Base-by-base conservation (phyloP, 768 basidiomycete species). In the Lyophyllum shimeji region DNA sequence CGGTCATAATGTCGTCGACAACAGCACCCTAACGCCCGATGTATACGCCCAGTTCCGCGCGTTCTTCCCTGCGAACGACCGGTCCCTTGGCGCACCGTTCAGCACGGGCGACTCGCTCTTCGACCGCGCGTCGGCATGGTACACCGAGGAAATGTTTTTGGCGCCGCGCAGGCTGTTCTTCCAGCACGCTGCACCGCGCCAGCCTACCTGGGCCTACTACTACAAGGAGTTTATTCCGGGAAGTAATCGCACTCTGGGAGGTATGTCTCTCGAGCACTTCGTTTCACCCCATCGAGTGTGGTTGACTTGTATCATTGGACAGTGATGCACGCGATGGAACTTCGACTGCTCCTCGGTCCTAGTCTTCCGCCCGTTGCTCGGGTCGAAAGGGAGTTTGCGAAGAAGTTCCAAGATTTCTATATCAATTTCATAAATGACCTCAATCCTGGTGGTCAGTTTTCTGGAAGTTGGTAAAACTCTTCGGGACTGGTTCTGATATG, bases 171-270 rank as follows among this genome's bases (percentile, higher is more conserved):
- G 83, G 37, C 68, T 79, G 43, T 80, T 84, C 51, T 79, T 82
- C 55, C 69, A 78, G 21, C 71, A 77, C 42, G 83, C 76, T 0
- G 74, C 83, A 3, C 57, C 71, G 0, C 57, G 72, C 23, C 81
- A 82, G 58, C 75, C 77, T 0, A 74, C 79, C 60, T 86, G 77
- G 65, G 80, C 50, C 13, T 85, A 86, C 51, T 75, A 76, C 58
- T 85, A 85, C 61, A 70, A 67, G n/a, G 82, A 85, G 64, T 81
- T 83, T 34, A 78, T 86, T 50, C 83, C 82, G 0, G 84, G 83
- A 8, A 76, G 81, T 50, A 65, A 78, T 51, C 71, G 74, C 2
- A 61, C 67, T 1, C 53, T 77, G 1, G 83, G 85, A 62, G 82
- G 84, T 81, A 25, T 47, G 64, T 40, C 5, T 11, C 23, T n/a